Base-by-base conservation (phyloP, 2,329 filamentous ascomycete genomes). In the Xylariomycetidae sp. region DNA sequence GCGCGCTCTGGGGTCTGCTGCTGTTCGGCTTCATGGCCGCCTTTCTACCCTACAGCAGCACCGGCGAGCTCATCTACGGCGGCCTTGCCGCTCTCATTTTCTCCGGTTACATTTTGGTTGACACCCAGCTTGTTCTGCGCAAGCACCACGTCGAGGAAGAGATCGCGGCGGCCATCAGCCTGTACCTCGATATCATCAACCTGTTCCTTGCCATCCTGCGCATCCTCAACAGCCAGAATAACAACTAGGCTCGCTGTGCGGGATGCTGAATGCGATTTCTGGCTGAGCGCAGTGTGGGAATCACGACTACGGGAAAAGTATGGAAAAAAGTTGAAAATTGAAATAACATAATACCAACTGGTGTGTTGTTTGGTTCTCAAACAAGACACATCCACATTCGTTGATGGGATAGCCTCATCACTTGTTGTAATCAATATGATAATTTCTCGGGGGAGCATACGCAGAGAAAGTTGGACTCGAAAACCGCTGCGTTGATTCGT, bases 81-180 rank as follows among this genome's bases (percentile, higher is more conserved):
- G 81, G 82, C 6, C 63, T 89, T 10, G 76, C 78, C 0, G 90
- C 92, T 3, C 66, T 98, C 28, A 77, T 98, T 56, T 98, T 98
- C 70, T 89, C 82, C 30, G 90, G 72, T 6, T 98, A 98, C 64
- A 93, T 98, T 42, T 72, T 98, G 29, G 86, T 96, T 29, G 92
- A 98, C 58, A 98, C 92, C 0, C 92, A 98, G 70, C 67, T 98
- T 50, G 79, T 98, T 42, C 83, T 98, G 76, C 79, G 89, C 54
- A 85, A 95, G 61, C 92, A 95, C 64, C 90, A 96, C 55, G 87
- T 95, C 32, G 92, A 98, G 65, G 90, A 95, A 73, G 89, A 95
- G 70, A 95, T 96, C 57, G 88, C 89, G 6, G 90, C 90, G 31
- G 82, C 86, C 8, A 95, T 98, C 61, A 92, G 85, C 56, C 73